Evolutionary conservation across 2,329 filamentous ascomycete genomes (phyloP).

Genomic region (Fusarium longipes): DNA sequence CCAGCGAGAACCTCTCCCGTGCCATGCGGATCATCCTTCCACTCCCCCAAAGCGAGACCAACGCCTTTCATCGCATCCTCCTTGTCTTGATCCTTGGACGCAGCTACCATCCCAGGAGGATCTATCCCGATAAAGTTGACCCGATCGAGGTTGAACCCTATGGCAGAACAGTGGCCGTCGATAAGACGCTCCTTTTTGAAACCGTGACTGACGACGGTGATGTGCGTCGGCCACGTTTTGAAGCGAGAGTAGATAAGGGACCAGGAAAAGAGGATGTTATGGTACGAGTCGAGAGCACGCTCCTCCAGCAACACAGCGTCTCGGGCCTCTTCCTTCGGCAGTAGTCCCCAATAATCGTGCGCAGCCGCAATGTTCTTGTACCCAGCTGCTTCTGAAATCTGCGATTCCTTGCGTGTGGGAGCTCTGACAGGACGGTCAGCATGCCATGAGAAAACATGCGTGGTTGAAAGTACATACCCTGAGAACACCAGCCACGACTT

Average conservation of each 20-base stretch:
- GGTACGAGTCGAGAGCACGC: slow-evolving; percentile 83
- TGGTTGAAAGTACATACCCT: slow-evolving; percentile 62
- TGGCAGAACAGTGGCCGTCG: slow-evolving; percentile 71
- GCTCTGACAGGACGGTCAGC: slow-evolving; percentile 57
- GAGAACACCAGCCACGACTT: slow-evolving; percentile 70
- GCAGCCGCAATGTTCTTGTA: slow-evolving; percentile 66
- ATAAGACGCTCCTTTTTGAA: slow-evolving; percentile 75
- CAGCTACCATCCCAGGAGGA: slow-evolving; percentile 61
- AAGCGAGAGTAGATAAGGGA: slow-evolving; percentile 57
- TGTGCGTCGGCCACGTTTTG: slow-evolving; percentile 62
- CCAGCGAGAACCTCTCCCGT: slow-evolving; percentile 56
- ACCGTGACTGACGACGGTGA: slow-evolving; percentile 75
- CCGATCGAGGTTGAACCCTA: slow-evolving; percentile 62
- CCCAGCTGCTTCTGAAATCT: slow-evolving; percentile 69
- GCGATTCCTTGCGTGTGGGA: slow-evolving; percentile 68
- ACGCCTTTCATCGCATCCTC: slow-evolving; percentile 57
- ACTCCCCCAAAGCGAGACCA: slow-evolving; percentile 58
- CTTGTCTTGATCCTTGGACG: slow-evolving; percentile 49
- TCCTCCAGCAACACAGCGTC: slow-evolving; percentile 69
- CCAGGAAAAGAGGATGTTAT: slow-evolving; percentile 84
- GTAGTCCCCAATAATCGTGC: slow-evolving; percentile 59
- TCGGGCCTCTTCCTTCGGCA: slow-evolving; percentile 36
- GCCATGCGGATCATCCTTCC: slow-evolving; percentile 65
- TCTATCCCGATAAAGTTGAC: slow-evolving; percentile 72
- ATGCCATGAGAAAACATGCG: fast-evolving